Base-by-base conservation (phyloP, 345 rosid species). In the Eucalyptus erythrocorys region DNA sequence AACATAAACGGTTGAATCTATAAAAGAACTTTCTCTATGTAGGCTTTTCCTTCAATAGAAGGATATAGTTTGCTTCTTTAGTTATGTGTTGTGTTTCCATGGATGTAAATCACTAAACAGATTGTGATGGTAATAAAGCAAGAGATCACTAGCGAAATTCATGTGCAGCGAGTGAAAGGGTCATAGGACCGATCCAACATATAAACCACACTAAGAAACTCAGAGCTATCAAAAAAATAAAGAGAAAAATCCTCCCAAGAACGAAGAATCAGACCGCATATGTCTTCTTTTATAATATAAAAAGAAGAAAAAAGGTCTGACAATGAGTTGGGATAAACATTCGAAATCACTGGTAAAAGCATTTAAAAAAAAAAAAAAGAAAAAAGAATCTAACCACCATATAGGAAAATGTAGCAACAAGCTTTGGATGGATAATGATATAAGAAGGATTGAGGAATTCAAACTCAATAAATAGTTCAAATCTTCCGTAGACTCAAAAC, bases 331-430 rank as follows among this genome's bases (percentile, higher is more conserved):
- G 32, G 32, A 59, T 11, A 11, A 59, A 57, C 64, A 57, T n/a
- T 59, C 92, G 32, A 27, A 9, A 57, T 59, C 32, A 11, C 66
- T 59, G 2, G 32, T 27, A 0, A 59, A 59, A 59, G 66, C 0
- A 11, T 26, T 27, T 0, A 26, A 11, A 57, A n/a, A n/a, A n/a
- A n/a, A n/a, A n/a, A 22, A 22, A 4, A 24, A 0, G 21, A 3
- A 1, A 7, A 53, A 0, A 50, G 22, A 50, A 51, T 17, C 55
- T 51, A 51, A 55, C 6, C 3, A 55, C 13, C 61, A 0, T 55
- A 22, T 8, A 55, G 61, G 27, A 55, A 55, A 55, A 9, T 55
- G 61, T 22, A 55, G 61, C 61, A 55, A 55, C 27, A 7, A 55
- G 61, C 30, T 2, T 55, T 55, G 13, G 59, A 53, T 53, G 0